A percentile compares a stretch with the other conserved stretches of the same genome.
phyloP scores from a whole-genome alignment of 129 eudicot species.

The Saussurea involucrata region DNA sequence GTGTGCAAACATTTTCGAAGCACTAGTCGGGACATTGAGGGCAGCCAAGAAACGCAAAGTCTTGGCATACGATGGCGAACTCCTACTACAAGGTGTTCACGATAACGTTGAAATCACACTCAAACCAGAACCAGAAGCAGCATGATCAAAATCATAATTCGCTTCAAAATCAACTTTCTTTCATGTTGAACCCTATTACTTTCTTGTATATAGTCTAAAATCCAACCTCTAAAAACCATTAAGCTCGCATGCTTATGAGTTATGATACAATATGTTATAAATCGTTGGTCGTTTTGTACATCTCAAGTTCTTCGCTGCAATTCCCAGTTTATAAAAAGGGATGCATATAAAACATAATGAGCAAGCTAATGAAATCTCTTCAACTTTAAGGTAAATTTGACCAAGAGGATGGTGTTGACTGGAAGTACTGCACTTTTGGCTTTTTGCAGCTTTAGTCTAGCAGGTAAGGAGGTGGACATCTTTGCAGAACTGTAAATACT shows the following conservation, averaged over 20 bases:
- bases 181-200: background rate
- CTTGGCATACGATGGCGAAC: constrained; percentile 81
- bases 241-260: constrained; percentile 6
- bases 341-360: background rate
- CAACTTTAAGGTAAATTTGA: background rate
- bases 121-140: constrained; percentile 43
- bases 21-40: constrained; percentile 88
- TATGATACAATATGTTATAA: constrained; percentile 6
- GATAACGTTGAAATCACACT: constrained; percentile 82
- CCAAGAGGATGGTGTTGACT: background rate
- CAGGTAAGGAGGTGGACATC: background rate
- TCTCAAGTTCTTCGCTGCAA: background rate
- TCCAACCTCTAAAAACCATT: background rate
- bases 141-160: constrained; percentile 18
- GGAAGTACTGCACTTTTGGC: background rate
- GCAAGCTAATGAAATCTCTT: background rate
- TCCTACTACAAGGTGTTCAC: constrained; percentile 93
- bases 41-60: constrained; percentile 92
- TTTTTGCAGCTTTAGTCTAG: background rate
- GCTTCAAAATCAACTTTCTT: constrained; percentile 5
- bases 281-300: background rate
- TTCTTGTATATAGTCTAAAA: constrained; percentile 8
- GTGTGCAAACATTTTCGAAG: constrained; percentile 95
- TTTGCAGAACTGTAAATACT: background rate
- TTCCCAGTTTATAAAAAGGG: background rate